Base-by-base conservation (phyloP, 345 rosid species). In the Brassica cretica region DNA sequence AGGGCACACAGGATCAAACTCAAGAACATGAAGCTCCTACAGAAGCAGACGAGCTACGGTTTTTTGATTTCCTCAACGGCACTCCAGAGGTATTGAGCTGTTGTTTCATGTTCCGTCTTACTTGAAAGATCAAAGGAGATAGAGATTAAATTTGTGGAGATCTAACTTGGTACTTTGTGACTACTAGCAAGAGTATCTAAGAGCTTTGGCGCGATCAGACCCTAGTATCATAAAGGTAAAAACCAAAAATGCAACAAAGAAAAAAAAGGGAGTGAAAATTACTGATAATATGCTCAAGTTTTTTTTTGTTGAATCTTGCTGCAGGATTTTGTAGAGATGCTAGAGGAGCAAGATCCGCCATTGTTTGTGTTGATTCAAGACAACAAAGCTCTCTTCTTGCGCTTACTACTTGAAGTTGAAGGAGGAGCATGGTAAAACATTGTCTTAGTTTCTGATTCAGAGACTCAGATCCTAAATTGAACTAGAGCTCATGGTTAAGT, bases 171-270 rank as follows among this genome's bases (percentile, higher is more conserved):
- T 60, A 60, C n/a, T 8, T 29, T 25, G 62, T 18, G 62, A 8
- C 5, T 2, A 18, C 11, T 19, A 60, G 64, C 5, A 4, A 16
- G 35, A 11, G 32, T 11, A 11, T 60, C 33, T 25, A 7, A 33
- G 35, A 60, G 16, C 33, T 25, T 6, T 11, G 64, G 64, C 6
- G 35, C 16, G 12, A 5, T 60, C 64, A 25, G 7, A 60, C 35
- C 16, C 16, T 60, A 12, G 35, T 25, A 5, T 11, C 64, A 4
- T 5, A 11, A 12, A 25, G 64, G 64, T 60, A 27, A 27, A 27
- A 60, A 60, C 56, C n/a, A 29, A 27, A 90, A 94, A 86, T 58
- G 63, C 14, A 58, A 58, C 14, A 21, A 58, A 58, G 16, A 53
- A 12, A 12, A 46, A 41, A 51, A 55, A n/a, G 8, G 56, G 55